Base-by-base conservation (phyloP, 129 eudicot species). In the Pulicaria dysenterica region DNA sequence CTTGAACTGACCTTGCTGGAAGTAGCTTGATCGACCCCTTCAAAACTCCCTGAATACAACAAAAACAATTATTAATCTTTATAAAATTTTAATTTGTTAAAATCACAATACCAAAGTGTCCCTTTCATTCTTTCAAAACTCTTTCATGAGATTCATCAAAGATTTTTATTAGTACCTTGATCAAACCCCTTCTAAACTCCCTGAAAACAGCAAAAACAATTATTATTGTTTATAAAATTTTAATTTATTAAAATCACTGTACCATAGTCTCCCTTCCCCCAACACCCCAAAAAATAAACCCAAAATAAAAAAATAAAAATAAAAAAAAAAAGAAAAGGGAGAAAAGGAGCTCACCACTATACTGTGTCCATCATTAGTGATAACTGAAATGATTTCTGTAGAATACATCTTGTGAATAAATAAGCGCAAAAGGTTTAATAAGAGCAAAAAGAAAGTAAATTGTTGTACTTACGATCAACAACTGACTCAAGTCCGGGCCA, bases 61-160 rank as follows among this genome's bases (percentile, higher is more conserved):
- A n/a, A n/a, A n/a, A n/a, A n/a, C n/a, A n/a, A n/a, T n/a, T n/a
- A n/a, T n/a, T n/a, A n/a, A n/a, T n/a, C n/a, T n/a, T n/a, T n/a
- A n/a, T n/a, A n/a, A n/a, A n/a, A n/a, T n/a, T n/a, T n/a, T n/a
- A n/a, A n/a, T n/a, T n/a, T n/a, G n/a, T n/a, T n/a, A n/a, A n/a
- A n/a, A n/a, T n/a, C n/a, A n/a, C n/a, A n/a, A n/a, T n/a, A n/a
- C n/a, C n/a, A n/a, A n/a, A n/a, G n/a, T n/a, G n/a, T n/a, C n/a
- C n/a, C n/a, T n/a, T n/a, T n/a, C n/a, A n/a, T n/a, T n/a, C n/a
- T n/a, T n/a, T n/a, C n/a, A 85, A 91, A 3, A 91, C 95, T 7
- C 97, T 77, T 65, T 92, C 97, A 75, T 92, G 97, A 71, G 97
- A 92, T 82, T 92, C 97, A 69, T 92, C 97, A 42, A 92, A n/a